phyloP scores from a whole-genome alignment of 306 rosid species.

The Fagus crenata region DNA sequence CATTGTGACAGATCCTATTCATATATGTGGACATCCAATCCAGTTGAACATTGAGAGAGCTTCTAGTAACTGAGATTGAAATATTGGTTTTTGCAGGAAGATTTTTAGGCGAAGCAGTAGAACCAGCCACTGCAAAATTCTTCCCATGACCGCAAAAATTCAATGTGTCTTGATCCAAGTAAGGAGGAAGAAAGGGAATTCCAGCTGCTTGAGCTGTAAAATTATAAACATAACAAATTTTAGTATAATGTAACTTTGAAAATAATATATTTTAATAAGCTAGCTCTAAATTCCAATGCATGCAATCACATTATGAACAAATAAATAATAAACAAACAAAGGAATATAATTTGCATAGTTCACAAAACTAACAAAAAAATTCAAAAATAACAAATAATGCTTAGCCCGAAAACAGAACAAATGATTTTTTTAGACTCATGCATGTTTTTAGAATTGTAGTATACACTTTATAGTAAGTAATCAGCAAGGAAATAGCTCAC shows the following conservation, averaged over 20 bases:
- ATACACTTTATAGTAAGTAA: no score
- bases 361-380: no score
- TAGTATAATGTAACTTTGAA: not conserved
- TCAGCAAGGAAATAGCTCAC: no score
- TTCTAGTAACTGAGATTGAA: not conserved
- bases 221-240: not conserved
- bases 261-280: not conserved
- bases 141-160: slow-evolving; percentile 4
- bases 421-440: no score
- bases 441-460: no score
- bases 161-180: slow-evolving; percentile 1
- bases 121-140: slow-evolving; percentile 29
- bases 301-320: no score
- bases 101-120: slow-evolving; percentile 18
- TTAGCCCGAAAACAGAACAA: no score
- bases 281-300: not conserved
- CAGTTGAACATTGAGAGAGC: slow-evolving; percentile 15
- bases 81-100: not conserved
- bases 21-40: slow-evolving; percentile 27
- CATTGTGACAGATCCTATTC: not conserved
- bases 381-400: no score
- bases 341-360: no score
- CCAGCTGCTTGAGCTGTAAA: slow-evolving; percentile 14
- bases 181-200: slow-evolving; percentile 24
- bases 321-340: no score